A percentile compares a stretch with the other conserved stretches of the same genome.
phyloP scores from a whole-genome alignment of 192 early-diverging fungal species.

The Irineochytrium annulatum region DNA sequence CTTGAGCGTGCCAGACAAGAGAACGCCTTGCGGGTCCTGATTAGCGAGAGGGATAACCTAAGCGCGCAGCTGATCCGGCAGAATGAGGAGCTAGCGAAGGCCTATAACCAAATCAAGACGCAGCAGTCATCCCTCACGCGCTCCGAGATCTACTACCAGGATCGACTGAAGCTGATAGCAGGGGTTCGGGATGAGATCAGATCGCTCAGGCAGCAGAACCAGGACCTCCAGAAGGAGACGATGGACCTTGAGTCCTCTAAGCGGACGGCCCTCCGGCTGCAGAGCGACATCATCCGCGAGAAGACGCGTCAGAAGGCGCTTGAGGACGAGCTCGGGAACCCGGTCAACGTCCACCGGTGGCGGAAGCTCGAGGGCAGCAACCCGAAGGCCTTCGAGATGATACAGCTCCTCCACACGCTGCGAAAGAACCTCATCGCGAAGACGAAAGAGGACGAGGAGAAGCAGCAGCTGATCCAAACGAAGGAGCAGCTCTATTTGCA shows the following conservation, averaged over 20 bases:
- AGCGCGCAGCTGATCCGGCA: conserved; percentile 51
- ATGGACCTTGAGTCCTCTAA: conserved; percentile 29
- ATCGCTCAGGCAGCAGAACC: conserved; percentile 13
- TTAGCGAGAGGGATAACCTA: conserved; percentile 57
- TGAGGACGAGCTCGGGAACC: conserved; percentile 56
- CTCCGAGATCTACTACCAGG: conserved; percentile 44
- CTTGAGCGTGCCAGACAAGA: conserved; percentile 52
- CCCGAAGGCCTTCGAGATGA: conserved; percentile 54
- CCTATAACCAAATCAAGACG: conserved; percentile 54
- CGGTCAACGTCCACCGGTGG: conserved; percentile 65
- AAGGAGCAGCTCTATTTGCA: conserved; percentile 56
- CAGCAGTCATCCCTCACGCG: conserved; percentile 45
- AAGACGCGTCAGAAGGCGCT: conserved; percentile 54
- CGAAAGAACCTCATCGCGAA: conserved; percentile 58
- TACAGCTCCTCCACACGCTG: conserved; percentile 55
- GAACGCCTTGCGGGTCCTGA: conserved; percentile 52
- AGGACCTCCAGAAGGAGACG: conserved; percentile 26
- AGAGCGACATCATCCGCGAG: conserved; percentile 41
- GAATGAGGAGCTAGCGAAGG: conserved; percentile 55
- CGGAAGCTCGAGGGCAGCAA: conserved; percentile 57
- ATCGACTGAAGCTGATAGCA: conserved; percentile 22
- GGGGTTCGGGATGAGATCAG: conserved; percentile 24
- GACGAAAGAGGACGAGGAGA: conserved; percentile 46
- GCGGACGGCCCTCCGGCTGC: conserved; percentile 30
- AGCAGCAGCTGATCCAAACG: conserved; percentile 44